Evolutionary conservation across 192 early-diverging fungal genomes (phyloP).

Genomic region (Geranomyces michiganensis): DNA sequence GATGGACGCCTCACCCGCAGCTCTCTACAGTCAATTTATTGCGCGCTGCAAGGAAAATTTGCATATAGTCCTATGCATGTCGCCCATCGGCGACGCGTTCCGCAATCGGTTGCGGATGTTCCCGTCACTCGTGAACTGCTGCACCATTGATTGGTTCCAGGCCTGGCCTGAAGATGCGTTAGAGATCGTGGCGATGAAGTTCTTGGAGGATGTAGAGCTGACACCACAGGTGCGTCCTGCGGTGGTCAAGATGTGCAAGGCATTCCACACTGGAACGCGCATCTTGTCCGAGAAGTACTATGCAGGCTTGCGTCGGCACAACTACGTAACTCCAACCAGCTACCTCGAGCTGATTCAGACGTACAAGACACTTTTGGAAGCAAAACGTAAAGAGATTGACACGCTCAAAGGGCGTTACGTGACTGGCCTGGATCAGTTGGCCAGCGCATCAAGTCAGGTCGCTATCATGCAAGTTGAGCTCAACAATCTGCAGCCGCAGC

Average conservation of each 20-base stretch:
- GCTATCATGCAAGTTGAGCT: slow-evolving; percentile 61
- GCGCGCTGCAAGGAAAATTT: slow-evolving; percentile 62
- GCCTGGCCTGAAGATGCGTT: slow-evolving; percentile 67
- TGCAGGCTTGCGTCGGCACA: slow-evolving; percentile 53
- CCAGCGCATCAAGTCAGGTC: slow-evolving; percentile 56
- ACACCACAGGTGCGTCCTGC: slow-evolving; percentile 42
- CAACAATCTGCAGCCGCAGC: slow-evolving; percentile 57
- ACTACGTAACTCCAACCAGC: slow-evolving; percentile 63
- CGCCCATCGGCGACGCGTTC: slow-evolving; percentile 64
- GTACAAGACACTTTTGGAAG: slow-evolving; percentile 55
- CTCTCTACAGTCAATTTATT: slow-evolving; percentile 61
- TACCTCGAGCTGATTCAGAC: slow-evolving; percentile 65
- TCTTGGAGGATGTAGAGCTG: slow-evolving; percentile 62
- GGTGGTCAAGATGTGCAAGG: slow-evolving; percentile 61
- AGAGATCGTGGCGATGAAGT: slow-evolving; percentile 58
- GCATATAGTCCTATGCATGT: slow-evolving; percentile 64
- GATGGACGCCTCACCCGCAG: slow-evolving; percentile 54
- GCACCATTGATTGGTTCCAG: slow-evolving; percentile 69
- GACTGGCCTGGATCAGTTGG: slow-evolving; percentile 59
- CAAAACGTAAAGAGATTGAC: slow-evolving; percentile 56
- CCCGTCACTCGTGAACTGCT: slow-evolving; percentile 63
- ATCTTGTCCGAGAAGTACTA: slow-evolving; percentile 52
- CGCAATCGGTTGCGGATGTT: slow-evolving; percentile 62
- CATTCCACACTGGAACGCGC: slow-evolving; percentile 55
- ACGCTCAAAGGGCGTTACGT: slow-evolving; percentile 56